Conservation (phyloP, 495 filamentous ascomycete genomes). For the Acidiella bohemica region DNA sequence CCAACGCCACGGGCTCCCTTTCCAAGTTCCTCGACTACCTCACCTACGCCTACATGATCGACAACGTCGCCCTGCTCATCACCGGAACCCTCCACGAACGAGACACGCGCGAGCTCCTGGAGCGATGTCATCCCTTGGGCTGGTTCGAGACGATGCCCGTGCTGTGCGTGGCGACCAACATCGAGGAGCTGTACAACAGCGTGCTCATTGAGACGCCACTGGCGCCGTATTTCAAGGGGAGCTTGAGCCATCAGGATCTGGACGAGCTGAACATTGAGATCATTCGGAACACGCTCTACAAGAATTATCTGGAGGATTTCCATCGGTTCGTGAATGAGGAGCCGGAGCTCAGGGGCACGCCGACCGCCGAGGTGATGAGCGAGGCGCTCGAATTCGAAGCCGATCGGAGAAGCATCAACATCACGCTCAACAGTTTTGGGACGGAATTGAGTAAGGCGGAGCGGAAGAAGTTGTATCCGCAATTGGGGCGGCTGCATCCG, state of each 20-base stretch:
- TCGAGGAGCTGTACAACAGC: conserved; percentile 96
- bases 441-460: conserved; percentile 91
- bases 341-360: conserved; percentile 70
- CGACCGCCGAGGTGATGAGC: conserved; percentile 84
- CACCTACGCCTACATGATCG: conserved; percentile 99
- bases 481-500: conserved; percentile 77
- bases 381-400: conserved; percentile 95
- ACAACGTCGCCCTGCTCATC: conserved; percentile 96
- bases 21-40: conserved; percentile 93
- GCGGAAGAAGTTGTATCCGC: conserved; percentile 90
- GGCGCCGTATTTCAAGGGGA: conserved; percentile 92
- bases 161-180: conserved; percentile 92
- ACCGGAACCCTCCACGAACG: conserved; percentile 95
- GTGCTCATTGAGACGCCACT: conserved; percentile 93
- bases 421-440: conserved; percentile 97
- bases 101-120: conserved; percentile 89
- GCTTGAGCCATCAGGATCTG: conserved; percentile 84
- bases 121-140: conserved; percentile 90
- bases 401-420: conserved; percentile 93
- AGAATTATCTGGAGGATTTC: conserved; percentile 98
- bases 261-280: conserved; percentile 99
- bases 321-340: conserved; percentile 79
- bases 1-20: conserved; percentile 78
- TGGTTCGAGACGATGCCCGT: conserved; percentile 99
- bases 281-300: conserved; percentile 94